phyloP scores from a whole-genome alignment of 2,329 filamentous ascomycete genomes.

The Penicillium sp. region DNA sequence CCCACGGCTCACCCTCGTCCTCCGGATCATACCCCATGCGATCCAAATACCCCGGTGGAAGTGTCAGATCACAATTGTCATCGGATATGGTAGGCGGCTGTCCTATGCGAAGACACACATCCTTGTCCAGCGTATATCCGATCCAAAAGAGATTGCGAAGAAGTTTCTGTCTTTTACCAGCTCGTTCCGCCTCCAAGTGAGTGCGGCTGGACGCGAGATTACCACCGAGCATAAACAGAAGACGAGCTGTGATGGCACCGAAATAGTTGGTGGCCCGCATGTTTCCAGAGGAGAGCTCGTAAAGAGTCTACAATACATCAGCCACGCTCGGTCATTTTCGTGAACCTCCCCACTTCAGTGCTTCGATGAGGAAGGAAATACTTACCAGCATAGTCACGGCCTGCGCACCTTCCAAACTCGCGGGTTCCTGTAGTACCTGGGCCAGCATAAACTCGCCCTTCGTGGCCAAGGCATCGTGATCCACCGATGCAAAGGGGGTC shows the following conservation, averaged over 20 bases:
- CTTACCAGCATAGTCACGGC: conserved; percentile 51
- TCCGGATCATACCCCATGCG: conserved; percentile 25
- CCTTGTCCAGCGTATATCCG: conserved; percentile 14
- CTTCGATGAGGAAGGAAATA: conserved; percentile 1
- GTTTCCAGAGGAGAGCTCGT: conserved; percentile 48
- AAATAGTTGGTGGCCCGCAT: conserved; percentile 48
- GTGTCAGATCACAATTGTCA: conserved; percentile 53
- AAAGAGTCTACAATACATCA: conserved; percentile 31
- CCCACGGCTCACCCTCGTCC: conserved; percentile 14
- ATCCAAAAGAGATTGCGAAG: conserved; percentile 52
- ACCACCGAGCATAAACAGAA: conserved; percentile 51
- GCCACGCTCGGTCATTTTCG: not conserved
- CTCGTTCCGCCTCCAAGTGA: conserved; percentile 10
- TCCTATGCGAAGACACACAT: conserved; percentile 47
- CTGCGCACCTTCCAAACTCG: conserved; percentile 47
- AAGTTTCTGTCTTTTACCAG: conserved; percentile 26
- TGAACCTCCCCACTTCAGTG: no score
- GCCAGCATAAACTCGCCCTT: conserved; percentile 46
- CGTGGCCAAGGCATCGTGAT: conserved; percentile 43
- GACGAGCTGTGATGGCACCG: conserved; percentile 47
- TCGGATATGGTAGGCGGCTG: conserved; percentile 53
- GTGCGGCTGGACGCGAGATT: conserved; percentile 33
- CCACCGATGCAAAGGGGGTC: conserved; percentile 24
- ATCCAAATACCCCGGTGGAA: conserved; percentile 46
- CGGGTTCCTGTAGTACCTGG: conserved; percentile 44